These are phyloP conservation scores for Vitis riparia DNA, from an alignment of 164 flowering plant species.

Conservation along the genomic window DNA sequence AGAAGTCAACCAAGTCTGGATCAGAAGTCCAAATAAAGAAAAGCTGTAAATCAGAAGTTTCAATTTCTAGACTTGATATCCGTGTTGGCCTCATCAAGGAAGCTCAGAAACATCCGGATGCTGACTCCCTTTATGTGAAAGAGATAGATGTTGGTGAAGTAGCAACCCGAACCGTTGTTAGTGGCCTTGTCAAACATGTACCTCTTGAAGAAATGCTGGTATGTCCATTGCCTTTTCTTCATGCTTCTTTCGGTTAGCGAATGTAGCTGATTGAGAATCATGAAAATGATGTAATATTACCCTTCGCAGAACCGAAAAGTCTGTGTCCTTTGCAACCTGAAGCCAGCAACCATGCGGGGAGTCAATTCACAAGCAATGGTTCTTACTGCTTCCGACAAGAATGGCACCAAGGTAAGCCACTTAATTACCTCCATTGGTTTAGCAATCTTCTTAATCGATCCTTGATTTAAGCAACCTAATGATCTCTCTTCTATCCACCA, in stretches of 20 bases:
- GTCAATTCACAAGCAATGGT: slow-evolving; percentile 96
- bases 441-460: too few relatives aligned
- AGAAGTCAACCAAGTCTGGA: slow-evolving; percentile 44
- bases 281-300: too few relatives aligned
- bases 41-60: slow-evolving; percentile 52
- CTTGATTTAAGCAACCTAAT: too few relatives aligned
- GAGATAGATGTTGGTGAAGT: slow-evolving; percentile 93
- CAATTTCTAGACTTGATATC: slow-evolving; percentile 82
- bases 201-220: slow-evolving; percentile 97
- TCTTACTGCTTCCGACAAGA: slow-evolving; percentile 74
- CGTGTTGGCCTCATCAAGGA: slow-evolving; percentile 88
- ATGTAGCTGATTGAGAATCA: neutral
- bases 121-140: slow-evolving; percentile 90
- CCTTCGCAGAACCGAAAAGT: slow-evolving; percentile 79
- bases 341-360: slow-evolving; percentile 93
- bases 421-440: too few relatives aligned
- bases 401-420: slow-evolving; percentile 56
- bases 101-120: slow-evolving; percentile 91
- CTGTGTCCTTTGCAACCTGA: slow-evolving; percentile 92
- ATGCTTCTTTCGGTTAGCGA: neutral
- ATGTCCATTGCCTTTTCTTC: neutral
- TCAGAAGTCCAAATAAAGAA: slow-evolving; percentile 34
- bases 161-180: slow-evolving; percentile 79
- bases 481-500: too few relatives aligned
- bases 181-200: slow-evolving; percentile 93